These are phyloP conservation scores for Epichloe elymi DNA, from an alignment of 2,329 filamentous ascomycete genomes.

Conservation along the genomic window DNA sequence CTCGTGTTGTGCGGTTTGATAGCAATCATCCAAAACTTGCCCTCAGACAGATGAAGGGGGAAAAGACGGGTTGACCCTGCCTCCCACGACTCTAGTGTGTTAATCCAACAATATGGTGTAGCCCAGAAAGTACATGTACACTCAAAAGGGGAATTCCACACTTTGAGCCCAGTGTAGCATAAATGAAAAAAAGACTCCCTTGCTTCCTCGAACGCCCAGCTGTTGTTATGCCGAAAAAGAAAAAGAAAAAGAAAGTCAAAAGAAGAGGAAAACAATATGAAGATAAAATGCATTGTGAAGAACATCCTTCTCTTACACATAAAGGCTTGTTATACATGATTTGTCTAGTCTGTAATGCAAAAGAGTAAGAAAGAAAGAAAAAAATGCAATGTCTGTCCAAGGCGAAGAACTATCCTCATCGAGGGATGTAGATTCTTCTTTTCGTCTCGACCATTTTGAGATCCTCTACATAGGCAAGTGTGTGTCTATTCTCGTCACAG, in stretches of 20 bases:
- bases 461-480: slow-evolving; percentile 31
- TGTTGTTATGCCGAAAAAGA: not conserved
- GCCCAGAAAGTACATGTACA: not conserved
- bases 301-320: not conserved
- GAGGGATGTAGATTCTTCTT: not conserved
- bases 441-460: slow-evolving; percentile 11
- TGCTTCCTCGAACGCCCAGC: not conserved
- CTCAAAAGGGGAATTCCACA: not conserved
- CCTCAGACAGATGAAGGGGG: no score
- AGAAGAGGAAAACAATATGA: not conserved
- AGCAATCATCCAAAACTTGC: not conserved
- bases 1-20: no score
- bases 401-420: not conserved
- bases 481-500: slow-evolving; percentile 30
- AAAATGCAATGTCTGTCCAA: not conserved
- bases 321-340: not conserved
- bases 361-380: not conserved
- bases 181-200: not conserved
- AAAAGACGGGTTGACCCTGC: not conserved
- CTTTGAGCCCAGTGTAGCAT: not conserved
- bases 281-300: not conserved
- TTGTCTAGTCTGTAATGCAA: not conserved
- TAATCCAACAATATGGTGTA: not conserved
- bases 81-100: not conserved
- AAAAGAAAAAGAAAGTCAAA: not conserved